These are phyloP conservation scores for Suillus plorans DNA, from an alignment of 768 basidiomycete species.

Conservation along the genomic window DNA sequence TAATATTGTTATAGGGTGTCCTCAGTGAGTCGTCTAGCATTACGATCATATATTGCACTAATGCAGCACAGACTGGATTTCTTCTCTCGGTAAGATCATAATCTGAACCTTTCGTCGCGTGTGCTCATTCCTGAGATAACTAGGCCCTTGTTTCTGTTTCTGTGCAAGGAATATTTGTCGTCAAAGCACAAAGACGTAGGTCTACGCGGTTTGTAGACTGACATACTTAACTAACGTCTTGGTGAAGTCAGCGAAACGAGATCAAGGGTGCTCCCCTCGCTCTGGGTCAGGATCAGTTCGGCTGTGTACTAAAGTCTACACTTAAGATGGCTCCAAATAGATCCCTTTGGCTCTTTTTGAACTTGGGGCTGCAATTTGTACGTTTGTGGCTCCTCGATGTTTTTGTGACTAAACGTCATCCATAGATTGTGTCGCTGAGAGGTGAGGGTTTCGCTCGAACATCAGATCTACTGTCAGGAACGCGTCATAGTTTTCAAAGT, in stretches of 20 bases:
- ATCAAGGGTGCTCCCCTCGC: constrained; percentile 1
- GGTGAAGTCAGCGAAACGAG: not conserved
- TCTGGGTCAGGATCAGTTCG: constrained; percentile 2
- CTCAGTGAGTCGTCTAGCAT: not conserved
- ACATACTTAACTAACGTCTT: not conserved
- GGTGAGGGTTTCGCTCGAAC: not conserved
- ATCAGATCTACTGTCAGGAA: not conserved
- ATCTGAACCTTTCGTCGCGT: not conserved
- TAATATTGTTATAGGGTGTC: not conserved
- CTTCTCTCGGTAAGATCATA: not conserved
- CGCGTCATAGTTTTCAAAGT: not conserved
- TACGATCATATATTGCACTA: not conserved
- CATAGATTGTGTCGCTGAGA: not conserved
- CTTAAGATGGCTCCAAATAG: not conserved
- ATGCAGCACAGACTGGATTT: not conserved
- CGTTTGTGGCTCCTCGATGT: not conserved
- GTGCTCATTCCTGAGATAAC: not conserved
- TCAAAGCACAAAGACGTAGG: constrained; percentile 1
- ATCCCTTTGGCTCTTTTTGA: not conserved
- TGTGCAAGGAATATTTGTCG: constrained; percentile 2
- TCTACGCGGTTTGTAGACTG: not conserved
- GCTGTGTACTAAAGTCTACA: not conserved
- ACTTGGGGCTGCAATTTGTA: not conserved
- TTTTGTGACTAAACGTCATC: not conserved
- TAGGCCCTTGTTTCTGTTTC: not conserved